phyloP scores from a whole-genome alignment of 225 moss, liverwort and hornwort species.

The Marchantia paleacea region DNA sequence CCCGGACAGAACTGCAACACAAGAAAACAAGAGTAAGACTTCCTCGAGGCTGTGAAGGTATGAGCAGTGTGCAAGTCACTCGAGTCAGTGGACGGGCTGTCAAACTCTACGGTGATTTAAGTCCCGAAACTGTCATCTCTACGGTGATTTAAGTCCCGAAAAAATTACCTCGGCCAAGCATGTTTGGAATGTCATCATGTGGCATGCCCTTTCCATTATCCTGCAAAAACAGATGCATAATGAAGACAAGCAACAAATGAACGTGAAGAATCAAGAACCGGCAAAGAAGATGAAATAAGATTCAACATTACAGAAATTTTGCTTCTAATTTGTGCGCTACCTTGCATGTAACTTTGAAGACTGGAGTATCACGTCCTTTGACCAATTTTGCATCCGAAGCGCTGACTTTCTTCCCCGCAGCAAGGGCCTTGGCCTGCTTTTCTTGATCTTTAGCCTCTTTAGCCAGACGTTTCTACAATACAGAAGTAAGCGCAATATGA shows the following conservation, averaged over 20 bases:
- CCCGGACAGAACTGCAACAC: constrained; percentile 73
- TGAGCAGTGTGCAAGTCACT: background rate
- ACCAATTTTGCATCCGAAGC: constrained; percentile 56
- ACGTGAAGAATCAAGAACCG: background rate
- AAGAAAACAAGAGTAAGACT: background rate
- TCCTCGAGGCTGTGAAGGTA: background rate
- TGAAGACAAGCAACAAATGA: background rate
- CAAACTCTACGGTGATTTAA: too few relatives aligned
- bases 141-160: background rate
- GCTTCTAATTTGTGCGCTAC: constrained; percentile 27
- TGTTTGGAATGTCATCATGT: constrained; percentile 96
- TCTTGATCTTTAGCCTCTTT: constrained; percentile 93
- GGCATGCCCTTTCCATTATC: constrained; percentile 97
- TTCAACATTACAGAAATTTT: background rate
- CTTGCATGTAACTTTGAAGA: constrained; percentile 98
- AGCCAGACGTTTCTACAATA: constrained; percentile 78
- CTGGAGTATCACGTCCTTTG: constrained; percentile 79
- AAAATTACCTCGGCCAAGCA: constrained; percentile 90
- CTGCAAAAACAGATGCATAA: constrained; percentile 36
- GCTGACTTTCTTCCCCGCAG: constrained; percentile 84
- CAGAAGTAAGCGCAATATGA: background rate
- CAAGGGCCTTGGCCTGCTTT: constrained; percentile 89
- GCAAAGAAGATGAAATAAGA: background rate
- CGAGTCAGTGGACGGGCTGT: too few relatives aligned
- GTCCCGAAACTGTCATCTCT: too few relatives aligned